These are phyloP conservation scores for Pestalotiopsis sp. DNA, from an alignment of 2,329 filamentous ascomycete species.

Conservation along the genomic window DNA sequence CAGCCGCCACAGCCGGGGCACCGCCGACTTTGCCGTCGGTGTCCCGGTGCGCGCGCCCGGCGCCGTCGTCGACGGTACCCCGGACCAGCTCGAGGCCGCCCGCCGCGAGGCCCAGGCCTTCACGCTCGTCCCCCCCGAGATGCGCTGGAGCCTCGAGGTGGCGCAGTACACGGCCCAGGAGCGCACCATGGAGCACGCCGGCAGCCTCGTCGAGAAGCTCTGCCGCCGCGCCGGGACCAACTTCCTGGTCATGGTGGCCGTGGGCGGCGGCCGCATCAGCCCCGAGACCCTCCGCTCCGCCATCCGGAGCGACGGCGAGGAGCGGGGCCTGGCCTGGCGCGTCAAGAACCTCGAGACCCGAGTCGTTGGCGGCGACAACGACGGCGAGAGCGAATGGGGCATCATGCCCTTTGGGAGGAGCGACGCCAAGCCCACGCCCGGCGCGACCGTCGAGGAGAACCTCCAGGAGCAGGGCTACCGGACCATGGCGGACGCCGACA, in stretches of 20 bases:
- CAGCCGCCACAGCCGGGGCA: background rate
- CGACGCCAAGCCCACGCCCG: constrained; percentile 15
- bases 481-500: background rate
- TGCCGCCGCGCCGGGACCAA: constrained; percentile 19
- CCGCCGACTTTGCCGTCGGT: background rate
- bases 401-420: constrained; percentile 33
- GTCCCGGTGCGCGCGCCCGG: background rate
- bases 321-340: constrained; percentile 42
- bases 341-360: constrained; percentile 24
- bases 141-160: constrained; percentile 22
- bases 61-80: constrained; percentile 19
- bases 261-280: constrained; percentile 37
- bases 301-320: constrained; percentile 43
- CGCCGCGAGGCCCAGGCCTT: constrained; percentile 25
- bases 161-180: constrained; percentile 14
- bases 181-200: constrained; percentile 17
- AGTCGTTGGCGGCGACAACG: constrained; percentile 4
- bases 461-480: background rate
- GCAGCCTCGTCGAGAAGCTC: constrained; percentile 25
- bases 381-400: constrained; percentile 17
- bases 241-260: constrained; percentile 36
- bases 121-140: constrained; percentile 33
- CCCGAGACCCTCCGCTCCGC: constrained; percentile 35
- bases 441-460: background rate
- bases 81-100: background rate